These are phyloP conservation scores for Candida ficus DNA, from an alignment of 805 yeast species.

Conservation along the genomic window DNA sequence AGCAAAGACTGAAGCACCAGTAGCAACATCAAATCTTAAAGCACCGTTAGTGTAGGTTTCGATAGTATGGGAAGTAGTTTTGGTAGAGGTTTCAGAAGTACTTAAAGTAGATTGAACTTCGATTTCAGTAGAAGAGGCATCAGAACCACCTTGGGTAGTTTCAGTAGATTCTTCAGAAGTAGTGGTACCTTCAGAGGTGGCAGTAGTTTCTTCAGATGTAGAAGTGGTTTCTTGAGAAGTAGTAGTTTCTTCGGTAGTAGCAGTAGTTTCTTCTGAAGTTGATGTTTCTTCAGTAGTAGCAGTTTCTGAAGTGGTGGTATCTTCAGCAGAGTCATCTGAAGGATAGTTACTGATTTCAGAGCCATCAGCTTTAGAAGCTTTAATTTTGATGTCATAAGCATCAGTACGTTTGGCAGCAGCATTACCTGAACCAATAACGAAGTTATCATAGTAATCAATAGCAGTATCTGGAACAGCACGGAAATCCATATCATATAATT, in stretches of 20 bases:
- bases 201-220: too few relatives aligned
- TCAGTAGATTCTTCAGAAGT: background rate
- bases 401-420: slow-evolving; percentile 5
- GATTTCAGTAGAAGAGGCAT: too few relatives aligned
- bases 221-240: background rate
- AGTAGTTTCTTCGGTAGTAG: background rate
- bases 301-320: background rate
- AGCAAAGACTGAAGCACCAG: background rate
- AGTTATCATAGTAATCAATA: slow-evolving; percentile 8
- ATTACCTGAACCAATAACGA: slow-evolving; percentile 10
- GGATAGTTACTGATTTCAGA: background rate
- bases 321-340: background rate
- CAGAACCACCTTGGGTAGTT: too few relatives aligned
- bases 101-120: background rate
- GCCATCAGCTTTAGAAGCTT: background rate
- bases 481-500: slow-evolving; percentile 8
- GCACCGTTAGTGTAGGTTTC: background rate
- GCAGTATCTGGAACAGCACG: slow-evolving; percentile 8
- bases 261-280: background rate
- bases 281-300: background rate
- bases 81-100: background rate
- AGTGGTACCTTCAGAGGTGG: background rate
- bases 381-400: slow-evolving; percentile 4
- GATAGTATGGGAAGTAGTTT: too few relatives aligned
- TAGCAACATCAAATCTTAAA: background rate